Evolutionary conservation across 2,329 filamentous ascomycete species (phyloP).

Genomic region (Westerdykella aurantiaca): DNA sequence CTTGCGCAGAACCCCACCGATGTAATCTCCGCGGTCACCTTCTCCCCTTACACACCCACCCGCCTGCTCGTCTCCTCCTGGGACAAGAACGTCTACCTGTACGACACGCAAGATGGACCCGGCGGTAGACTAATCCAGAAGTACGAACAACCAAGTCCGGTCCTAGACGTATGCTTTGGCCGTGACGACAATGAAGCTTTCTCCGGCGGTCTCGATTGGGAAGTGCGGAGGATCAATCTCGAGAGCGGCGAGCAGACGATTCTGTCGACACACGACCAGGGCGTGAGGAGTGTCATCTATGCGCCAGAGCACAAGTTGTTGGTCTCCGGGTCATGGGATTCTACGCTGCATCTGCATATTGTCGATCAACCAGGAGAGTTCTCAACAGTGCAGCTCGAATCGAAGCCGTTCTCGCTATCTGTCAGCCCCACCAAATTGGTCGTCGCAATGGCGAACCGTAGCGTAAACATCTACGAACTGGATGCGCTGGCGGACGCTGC

Average conservation of each 20-base stretch:
- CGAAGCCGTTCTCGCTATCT: conserved; percentile 82
- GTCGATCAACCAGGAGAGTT: conserved; percentile 50
- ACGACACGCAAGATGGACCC: conserved; percentile 61
- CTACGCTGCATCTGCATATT: conserved; percentile 78
- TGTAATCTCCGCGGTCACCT: conserved; percentile 79
- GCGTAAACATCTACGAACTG: conserved; percentile 93
- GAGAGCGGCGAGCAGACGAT: conserved; percentile 65
- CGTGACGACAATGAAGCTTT: conserved; percentile 76
- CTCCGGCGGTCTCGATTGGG: conserved; percentile 79
- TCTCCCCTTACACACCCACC: conserved; percentile 68
- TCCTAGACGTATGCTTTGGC: conserved; percentile 89
- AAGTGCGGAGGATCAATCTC: conserved; percentile 73
- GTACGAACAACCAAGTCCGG: conserved; percentile 75
- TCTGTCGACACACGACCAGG: conserved; percentile 70
- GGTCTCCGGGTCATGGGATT: conserved; percentile 90
- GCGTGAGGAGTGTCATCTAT: conserved; percentile 80
- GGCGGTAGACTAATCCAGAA: conserved; percentile 63
- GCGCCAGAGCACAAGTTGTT: conserved; percentile 69
- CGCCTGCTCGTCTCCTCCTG: conserved; percentile 88
- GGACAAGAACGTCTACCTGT: conserved; percentile 88
- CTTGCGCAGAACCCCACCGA: conserved; percentile 77
- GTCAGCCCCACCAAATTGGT: conserved; percentile 79
- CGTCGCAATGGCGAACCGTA: conserved; percentile 88
- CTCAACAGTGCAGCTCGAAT: conserved; percentile 66
- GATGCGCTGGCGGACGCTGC: conserved; percentile 51